Percentiles rank a stretch among this genome's conserved stretches.
phyloP scores from a whole-genome alignment of 2,329 filamentous ascomycete species.

The Aspergillus sojae region DNA sequence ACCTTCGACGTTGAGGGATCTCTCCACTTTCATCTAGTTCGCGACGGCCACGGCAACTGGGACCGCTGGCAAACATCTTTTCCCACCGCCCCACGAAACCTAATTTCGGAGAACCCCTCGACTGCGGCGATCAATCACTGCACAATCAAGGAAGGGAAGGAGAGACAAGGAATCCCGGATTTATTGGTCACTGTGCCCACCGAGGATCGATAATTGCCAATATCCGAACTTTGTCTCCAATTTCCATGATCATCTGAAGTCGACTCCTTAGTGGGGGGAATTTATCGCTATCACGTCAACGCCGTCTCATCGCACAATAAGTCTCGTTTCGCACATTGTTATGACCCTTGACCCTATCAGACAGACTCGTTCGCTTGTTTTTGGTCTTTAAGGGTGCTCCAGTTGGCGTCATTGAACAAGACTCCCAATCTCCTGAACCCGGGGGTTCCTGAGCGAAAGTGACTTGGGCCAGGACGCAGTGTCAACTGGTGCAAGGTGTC shows the following conservation, averaged over 20 bases:
- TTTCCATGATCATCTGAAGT: conserved; percentile 13
- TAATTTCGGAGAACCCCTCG: conserved; percentile 28
- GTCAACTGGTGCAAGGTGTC: conserved; percentile 16
- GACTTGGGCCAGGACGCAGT: conserved; percentile 13
- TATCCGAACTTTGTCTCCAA: not conserved
- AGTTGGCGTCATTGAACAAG: not conserved
- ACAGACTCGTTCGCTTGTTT: conserved; percentile 15
- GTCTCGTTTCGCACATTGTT: conserved; percentile 33
- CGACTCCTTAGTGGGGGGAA: conserved; percentile 25
- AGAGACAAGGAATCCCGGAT: conserved; percentile 9
- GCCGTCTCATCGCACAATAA: conserved; percentile 37
- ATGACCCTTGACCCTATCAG: conserved; percentile 28
- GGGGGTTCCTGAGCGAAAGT: not conserved
- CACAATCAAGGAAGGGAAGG: conserved; percentile 12
- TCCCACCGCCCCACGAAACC: conserved; percentile 31
- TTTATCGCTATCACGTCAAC: conserved; percentile 25
- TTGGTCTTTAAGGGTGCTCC: not conserved
- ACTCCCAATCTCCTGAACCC: not conserved
- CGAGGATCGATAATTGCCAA: not conserved
- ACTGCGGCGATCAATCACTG: conserved; percentile 25
- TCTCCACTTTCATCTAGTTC: not conserved
- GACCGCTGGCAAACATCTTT: conserved; percentile 11
- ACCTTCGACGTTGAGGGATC: not conserved
- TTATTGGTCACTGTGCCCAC: not conserved
- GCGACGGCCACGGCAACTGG: not conserved